These are phyloP conservation scores for Camelina neglecta DNA, from an alignment of 345 rosid genomes.

Conservation along the genomic window DNA sequence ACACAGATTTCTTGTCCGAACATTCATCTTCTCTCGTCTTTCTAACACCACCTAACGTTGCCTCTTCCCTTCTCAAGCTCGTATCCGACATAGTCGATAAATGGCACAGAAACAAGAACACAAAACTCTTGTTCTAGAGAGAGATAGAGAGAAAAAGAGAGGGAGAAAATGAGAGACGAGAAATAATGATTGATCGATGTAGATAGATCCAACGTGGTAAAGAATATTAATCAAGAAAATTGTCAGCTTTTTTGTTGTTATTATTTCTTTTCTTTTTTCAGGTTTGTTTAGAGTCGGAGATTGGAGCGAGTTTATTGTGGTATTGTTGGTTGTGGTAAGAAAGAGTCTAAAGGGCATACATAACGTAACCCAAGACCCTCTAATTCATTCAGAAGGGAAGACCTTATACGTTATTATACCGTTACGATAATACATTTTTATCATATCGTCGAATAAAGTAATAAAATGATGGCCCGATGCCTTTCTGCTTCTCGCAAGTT, in stretches of 20 bases:
- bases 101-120: neutral
- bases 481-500: slow-evolving; percentile 50
- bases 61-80: slow-evolving; percentile 18
- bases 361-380: slow-evolving; percentile 38
- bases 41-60: slow-evolving; percentile 1
- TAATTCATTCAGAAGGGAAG: slow-evolving; percentile 20
- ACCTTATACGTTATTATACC: slow-evolving; percentile 21
- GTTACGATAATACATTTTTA: neutral
- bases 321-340: neutral
- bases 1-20: slow-evolving; percentile 21
- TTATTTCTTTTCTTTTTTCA: slow-evolving; percentile 18
- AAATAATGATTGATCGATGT: slow-evolving; percentile 34
- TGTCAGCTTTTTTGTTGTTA: slow-evolving; percentile 40
- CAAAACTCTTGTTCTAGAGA: slow-evolving; percentile 2
- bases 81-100: slow-evolving; percentile 25
- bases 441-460: slow-evolving; percentile 20
- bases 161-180: neutral
- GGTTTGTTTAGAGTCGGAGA: slow-evolving; percentile 35
- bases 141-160: neutral
- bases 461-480: slow-evolving; percentile 29
- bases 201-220: slow-evolving; percentile 49
- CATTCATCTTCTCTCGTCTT: slow-evolving; percentile 18
- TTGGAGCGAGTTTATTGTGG: slow-evolving; percentile 37
- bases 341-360: slow-evolving; percentile 42
- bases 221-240: slow-evolving; percentile 46